Evolutionary conservation across 441 rosid genomes (phyloP).

Genomic region (Eutrema salsugineum): DNA sequence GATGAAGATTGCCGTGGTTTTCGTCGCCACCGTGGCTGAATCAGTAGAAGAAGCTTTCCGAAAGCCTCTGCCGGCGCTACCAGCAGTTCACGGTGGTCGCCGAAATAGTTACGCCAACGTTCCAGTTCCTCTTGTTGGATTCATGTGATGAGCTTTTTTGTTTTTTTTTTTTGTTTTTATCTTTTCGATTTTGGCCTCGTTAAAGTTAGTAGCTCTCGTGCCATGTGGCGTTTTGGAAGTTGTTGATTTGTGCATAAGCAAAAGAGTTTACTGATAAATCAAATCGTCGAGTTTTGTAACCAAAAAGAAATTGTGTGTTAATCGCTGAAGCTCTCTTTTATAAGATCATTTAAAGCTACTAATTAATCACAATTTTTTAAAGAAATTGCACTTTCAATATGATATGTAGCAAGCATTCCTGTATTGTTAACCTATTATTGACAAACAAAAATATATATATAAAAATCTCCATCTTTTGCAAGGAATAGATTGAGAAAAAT

Average conservation of each 20-base stretch:
- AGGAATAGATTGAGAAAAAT: background rate
- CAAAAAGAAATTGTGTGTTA: background rate
- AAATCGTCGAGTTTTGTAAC: background rate
- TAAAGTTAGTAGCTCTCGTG: slow-evolving; percentile 17
- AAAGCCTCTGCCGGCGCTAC: slow-evolving; percentile 9
- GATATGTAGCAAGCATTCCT: background rate
- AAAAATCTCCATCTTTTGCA: background rate
- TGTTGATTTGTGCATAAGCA: slow-evolving; percentile 21
- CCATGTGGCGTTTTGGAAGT: slow-evolving; percentile 21
- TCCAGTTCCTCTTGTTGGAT: slow-evolving; percentile 47
- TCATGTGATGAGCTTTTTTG: slow-evolving; percentile 32
- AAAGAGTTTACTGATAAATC: slow-evolving; percentile 28
- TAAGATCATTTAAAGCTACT: background rate
- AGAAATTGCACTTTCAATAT: background rate
- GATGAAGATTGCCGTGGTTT: slow-evolving; percentile 42
- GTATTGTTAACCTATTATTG: background rate
- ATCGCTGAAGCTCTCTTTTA: background rate
- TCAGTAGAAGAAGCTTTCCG: slow-evolving; percentile 41
- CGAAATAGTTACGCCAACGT: slow-evolving; percentile 7
- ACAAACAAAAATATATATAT: too few relatives aligned
- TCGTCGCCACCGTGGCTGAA: slow-evolving; percentile 48
- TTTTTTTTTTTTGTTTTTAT: background rate
- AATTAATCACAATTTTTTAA: background rate
- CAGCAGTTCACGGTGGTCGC: slow-evolving; percentile 6
- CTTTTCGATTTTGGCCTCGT: slow-evolving; percentile 16